phyloP scores from a whole-genome alignment of 2,329 filamentous ascomycete genomes.

The Aspergillus sp. region DNA sequence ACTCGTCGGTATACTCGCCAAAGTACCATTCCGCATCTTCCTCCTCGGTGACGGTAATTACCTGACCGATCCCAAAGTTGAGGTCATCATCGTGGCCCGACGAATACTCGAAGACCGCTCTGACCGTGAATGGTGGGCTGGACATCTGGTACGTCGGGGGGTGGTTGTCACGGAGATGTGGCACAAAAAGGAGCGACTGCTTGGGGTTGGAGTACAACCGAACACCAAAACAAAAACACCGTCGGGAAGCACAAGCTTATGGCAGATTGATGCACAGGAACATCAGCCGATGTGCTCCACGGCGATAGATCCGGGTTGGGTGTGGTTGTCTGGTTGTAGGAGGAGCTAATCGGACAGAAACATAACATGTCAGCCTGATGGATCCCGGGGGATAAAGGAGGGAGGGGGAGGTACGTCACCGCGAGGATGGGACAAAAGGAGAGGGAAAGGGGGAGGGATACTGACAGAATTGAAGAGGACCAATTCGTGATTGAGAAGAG shows the following conservation, averaged over 20 bases:
- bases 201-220: background rate
- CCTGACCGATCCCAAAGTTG: conserved; percentile 77
- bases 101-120: conserved; percentile 90
- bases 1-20: conserved; percentile 78
- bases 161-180: conserved; percentile 25
- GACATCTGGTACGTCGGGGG: conserved; percentile 59
- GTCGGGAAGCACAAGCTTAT: background rate
- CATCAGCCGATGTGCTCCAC: background rate
- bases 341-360: conserved; percentile 20
- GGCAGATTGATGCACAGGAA: background rate
- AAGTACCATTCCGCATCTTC: conserved; percentile 94
- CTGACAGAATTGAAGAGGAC: conserved; percentile 12
- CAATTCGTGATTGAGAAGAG: background rate
- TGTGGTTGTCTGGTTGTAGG: conserved; percentile 5
- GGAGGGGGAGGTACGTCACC: conserved; percentile 20
- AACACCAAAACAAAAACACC: conserved; percentile 7
- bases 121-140: conserved; percentile 80
- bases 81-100: conserved; percentile 95
- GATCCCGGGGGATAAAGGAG: background rate
- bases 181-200: conserved; percentile 5
- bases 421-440: conserved; percentile 19
- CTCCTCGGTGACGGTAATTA: conserved; percentile 89
- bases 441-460: conserved; percentile 10
- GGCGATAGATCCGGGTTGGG: background rate
- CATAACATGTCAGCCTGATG: conserved; percentile 27